Percentiles rank a stretch among this genome's conserved stretches.
Conservation (phyloP, 371 early-diverging fungal genomes). For the Batrachochytrium dendrobatidis region DNA sequence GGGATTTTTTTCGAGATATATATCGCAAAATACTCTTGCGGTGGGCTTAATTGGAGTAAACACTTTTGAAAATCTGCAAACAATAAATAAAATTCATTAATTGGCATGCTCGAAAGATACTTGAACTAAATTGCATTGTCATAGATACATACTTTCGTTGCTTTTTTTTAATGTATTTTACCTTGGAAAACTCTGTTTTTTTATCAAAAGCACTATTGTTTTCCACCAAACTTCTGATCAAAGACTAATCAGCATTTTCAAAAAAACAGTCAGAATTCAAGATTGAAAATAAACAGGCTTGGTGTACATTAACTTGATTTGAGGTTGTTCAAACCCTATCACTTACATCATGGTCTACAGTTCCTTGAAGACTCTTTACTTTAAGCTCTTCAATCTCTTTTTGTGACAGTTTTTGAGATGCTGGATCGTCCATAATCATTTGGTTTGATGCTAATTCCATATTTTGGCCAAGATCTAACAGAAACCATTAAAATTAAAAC, state of each 20-base stretch:
- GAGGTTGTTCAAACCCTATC: too few relatives aligned
- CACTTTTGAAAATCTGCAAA: slow-evolving; percentile 65
- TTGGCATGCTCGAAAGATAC: neutral
- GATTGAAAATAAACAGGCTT: too few relatives aligned
- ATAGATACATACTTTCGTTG: slow-evolving; percentile 65
- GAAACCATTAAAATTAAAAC: neutral
- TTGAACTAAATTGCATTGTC: neutral
- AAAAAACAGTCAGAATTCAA: too few relatives aligned
- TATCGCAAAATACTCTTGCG: slow-evolving; percentile 66
- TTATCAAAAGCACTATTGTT: slow-evolving; percentile 78
- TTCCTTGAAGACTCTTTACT: slow-evolving; percentile 62
- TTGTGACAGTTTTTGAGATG: slow-evolving; percentile 73
- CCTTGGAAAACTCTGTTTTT: slow-evolving; percentile 93
- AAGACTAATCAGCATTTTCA: too few relatives aligned
- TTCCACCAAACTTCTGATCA: too few relatives aligned
- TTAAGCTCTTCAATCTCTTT: slow-evolving; percentile 81
- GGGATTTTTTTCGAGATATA: slow-evolving; percentile 71
- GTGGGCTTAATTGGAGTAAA: slow-evolving; percentile 80
- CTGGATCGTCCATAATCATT: slow-evolving; percentile 62
- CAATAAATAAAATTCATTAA: neutral
- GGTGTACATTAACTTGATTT: too few relatives aligned
- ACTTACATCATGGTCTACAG: slow-evolving; percentile 45
- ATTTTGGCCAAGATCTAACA: slow-evolving; percentile 19
- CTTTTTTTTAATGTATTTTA: slow-evolving; percentile 91
- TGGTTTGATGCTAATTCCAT: slow-evolving; percentile 82